Evolutionary conservation across 257 asterid species (phyloP), one percentile per base, ranked within the genome.

Genomic region (Salvia hispanica): DNA sequence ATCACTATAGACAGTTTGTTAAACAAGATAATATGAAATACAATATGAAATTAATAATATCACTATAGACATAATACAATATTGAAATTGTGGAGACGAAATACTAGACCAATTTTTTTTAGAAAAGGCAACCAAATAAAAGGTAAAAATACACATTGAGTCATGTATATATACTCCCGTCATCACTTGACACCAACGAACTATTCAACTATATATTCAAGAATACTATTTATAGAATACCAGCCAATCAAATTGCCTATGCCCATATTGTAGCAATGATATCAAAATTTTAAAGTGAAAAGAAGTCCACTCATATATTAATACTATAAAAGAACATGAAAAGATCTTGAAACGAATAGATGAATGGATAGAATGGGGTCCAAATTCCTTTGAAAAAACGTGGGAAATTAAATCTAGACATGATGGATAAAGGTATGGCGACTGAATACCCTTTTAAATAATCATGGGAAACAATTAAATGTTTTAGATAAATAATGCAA

Each of bases 401-500:
- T 77, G 86, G 77, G 31, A 57, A 16, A 69, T 51, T 83, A 71
- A 65, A 76, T 75, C 70, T 83, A 37, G 80, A 75, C 77, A 76
- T 67, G 74, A 66, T 63, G 78, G 76, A 65, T 45, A 31, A 51
- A 72, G 66, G 61, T 3, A 52, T 61, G 78, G 80, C 57, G 58
- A 58, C 52, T 71, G 43, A 48, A 71, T 57, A 64, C 62, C 36
- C 47, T 44, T 70, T 58, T 57, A 14, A 66, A 47, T 65, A 58
- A 12, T 55, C 62, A 51, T 65, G 7, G 14, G 9, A 66, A 18
- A 74, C 52, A 66, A 40, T 34, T 15, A 58, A 25, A 50, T 67
- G 72, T 50, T 67, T 52, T 63, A 44, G 34, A 28, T 6, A 28
- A 72, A 64, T 69, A 39, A 65, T 72, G 69, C 56, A 68, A 71